Conservation (phyloP, 371 early-diverging fungal species). For the Syncephalis fuscata region DNA sequence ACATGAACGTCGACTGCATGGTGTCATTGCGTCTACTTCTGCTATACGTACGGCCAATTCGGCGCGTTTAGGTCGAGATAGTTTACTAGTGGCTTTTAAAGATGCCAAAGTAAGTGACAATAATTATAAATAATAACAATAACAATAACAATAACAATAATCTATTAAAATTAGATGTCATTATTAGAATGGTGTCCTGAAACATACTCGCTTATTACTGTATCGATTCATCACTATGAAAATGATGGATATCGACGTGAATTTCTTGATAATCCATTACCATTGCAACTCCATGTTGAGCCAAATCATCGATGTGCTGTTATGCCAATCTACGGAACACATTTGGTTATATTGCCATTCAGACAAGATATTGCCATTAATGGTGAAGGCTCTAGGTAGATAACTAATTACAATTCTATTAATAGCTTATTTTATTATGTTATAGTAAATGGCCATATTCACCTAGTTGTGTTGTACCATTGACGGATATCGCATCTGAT, state of each 20-base stretch:
- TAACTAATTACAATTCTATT: neutral
- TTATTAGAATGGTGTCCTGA: conserved; percentile 70
- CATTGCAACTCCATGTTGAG: conserved; percentile 50
- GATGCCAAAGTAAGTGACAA: conserved; percentile 73
- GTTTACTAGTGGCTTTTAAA: conserved; percentile 67
- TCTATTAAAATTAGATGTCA: conserved; percentile 48
- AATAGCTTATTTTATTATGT: neutral
- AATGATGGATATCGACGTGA: conserved; percentile 56
- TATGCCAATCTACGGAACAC: conserved; percentile 68
- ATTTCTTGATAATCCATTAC: conserved; percentile 41
- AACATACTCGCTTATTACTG: conserved; percentile 64
- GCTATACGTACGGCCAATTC: conserved; percentile 49
- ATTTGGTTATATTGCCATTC: conserved; percentile 85
- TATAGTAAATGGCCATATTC: conserved; percentile 43
- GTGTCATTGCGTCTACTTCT: conserved; percentile 61
- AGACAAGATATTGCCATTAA: conserved; percentile 28
- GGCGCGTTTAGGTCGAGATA: conserved; percentile 51
- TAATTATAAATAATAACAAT: neutral
- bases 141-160: neutral
- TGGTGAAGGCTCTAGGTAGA: too few relatives aligned
- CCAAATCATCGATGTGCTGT: conserved; percentile 76
- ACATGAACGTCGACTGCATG: conserved; percentile 58
- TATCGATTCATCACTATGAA: conserved; percentile 93
- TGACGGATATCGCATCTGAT: conserved; percentile 42
- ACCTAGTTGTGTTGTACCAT: conserved; percentile 68